A percentile compares a stretch with the other conserved stretches of the same genome.
These are phyloP conservation scores for Kuraishia piskuri DNA, from an alignment of 805 yeast species.

Conservation along the genomic window DNA sequence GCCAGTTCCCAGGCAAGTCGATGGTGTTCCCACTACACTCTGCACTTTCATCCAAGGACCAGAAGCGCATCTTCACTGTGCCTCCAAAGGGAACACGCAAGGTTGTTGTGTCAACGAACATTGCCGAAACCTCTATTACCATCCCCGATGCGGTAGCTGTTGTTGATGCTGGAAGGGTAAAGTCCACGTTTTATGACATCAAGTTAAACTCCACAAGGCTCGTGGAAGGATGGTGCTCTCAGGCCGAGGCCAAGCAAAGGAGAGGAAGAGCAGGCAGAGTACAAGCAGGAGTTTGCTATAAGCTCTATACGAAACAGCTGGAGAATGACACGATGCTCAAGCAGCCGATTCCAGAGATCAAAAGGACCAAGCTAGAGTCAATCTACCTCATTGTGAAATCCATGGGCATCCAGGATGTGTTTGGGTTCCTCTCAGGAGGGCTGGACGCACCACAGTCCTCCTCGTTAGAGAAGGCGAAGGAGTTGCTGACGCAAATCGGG, in stretches of 20 bases:
- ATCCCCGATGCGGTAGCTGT: slow-evolving; percentile 93
- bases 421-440: slow-evolving; percentile 61
- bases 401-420: slow-evolving; percentile 75
- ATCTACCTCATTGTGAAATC: slow-evolving; percentile 78
- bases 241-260: slow-evolving; percentile 84
- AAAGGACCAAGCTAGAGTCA: slow-evolving; percentile 75
- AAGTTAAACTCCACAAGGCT: slow-evolving; percentile 60
- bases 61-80: slow-evolving; percentile 58
- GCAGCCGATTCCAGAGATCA: slow-evolving; percentile 85
- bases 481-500: slow-evolving; percentile 59
- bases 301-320: slow-evolving; percentile 60
- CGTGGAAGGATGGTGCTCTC: slow-evolving; percentile 79
- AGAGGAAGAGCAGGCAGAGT: slow-evolving; percentile 99
- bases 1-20: slow-evolving; percentile 10
- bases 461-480: slow-evolving; percentile 42
- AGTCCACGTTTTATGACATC: slow-evolving; percentile 65
- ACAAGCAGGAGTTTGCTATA: slow-evolving; percentile 71
- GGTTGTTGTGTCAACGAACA: slow-evolving; percentile 82
- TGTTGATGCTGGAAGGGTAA: slow-evolving; percentile 80
- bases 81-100: slow-evolving; percentile 55
- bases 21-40: slow-evolving; percentile 76
- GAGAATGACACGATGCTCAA: slow-evolving; percentile 48
- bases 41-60: slow-evolving; percentile 76
- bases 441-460: slow-evolving; percentile 68
- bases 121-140: slow-evolving; percentile 96